Percentiles rank a stretch among this genome's conserved stretches.
Evolutionary conservation across 2,329 filamentous ascomycete genomes (phyloP).

Genomic region (Aspergillus pseudotamarii): DNA sequence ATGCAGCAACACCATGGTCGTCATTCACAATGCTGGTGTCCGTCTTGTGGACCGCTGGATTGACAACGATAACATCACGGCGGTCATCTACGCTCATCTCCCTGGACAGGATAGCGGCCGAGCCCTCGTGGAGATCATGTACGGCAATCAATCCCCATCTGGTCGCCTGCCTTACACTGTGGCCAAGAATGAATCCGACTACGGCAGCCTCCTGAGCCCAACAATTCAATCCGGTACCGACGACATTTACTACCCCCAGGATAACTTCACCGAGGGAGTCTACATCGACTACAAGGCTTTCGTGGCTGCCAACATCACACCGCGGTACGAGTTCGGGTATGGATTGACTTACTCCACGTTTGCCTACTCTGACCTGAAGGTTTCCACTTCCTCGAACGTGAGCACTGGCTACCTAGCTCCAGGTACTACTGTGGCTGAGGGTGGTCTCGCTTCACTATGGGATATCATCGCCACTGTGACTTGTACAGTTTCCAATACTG

Average conservation of each 20-base stretch:
- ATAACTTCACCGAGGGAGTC: constrained; percentile 13
- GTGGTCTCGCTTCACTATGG: too few species aligned
- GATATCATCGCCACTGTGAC: too few species aligned
- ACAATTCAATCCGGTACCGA: not conserved
- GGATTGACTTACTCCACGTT: too few species aligned
- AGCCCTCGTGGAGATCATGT: constrained; percentile 53
- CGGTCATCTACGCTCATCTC: constrained; percentile 56
- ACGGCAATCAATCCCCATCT: too few species aligned
- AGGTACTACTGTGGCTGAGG: too few species aligned
- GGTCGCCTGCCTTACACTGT: constrained; percentile 56
- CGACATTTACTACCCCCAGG: constrained; percentile 10
- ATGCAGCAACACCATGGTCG: constrained; percentile 66
- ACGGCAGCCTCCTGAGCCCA: constrained; percentile 27
- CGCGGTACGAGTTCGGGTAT: too few species aligned
- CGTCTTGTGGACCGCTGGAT: constrained; percentile 35
- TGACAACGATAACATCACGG: constrained; percentile 65
- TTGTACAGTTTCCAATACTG: too few species aligned
- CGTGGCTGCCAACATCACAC: not conserved
- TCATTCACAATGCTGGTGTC: constrained; percentile 57
- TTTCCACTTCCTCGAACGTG: too few species aligned
- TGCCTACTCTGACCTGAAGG: too few species aligned
- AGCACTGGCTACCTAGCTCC: too few species aligned
- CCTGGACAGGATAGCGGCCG: constrained; percentile 65
- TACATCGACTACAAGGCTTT: constrained; percentile 19
- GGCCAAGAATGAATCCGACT: constrained; percentile 59